A percentile compares a stretch with the other conserved stretches of the same genome.
Evolutionary conservation across 192 early-diverging fungal species (phyloP).

Genomic region (Physocladia obscura): DNA sequence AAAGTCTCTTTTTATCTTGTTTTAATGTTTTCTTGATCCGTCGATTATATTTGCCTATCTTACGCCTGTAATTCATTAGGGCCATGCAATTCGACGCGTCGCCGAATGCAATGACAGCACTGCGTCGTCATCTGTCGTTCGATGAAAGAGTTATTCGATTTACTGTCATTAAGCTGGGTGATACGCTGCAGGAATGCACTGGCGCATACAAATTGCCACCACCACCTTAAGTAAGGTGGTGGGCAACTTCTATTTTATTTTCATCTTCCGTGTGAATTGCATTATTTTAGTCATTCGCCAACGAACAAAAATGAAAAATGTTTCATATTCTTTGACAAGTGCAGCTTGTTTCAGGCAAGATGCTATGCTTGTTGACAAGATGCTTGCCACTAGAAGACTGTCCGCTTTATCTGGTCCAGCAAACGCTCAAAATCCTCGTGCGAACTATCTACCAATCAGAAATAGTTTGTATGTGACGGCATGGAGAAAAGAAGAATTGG

Average conservation of each 20-base stretch:
- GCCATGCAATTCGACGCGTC: slow-evolving; percentile 53
- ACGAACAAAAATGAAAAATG: too few relatives aligned
- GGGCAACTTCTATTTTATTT: too few relatives aligned
- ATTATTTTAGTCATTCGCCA: too few relatives aligned
- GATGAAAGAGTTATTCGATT: slow-evolving; percentile 54
- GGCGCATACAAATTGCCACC: slow-evolving; percentile 10
- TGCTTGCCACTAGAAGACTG: neutral
- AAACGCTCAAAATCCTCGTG: neutral
- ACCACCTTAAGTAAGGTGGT: neutral
- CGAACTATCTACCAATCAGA: neutral
- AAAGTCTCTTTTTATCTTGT: too few relatives aligned
- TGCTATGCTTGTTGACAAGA: neutral
- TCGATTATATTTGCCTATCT: too few relatives aligned
- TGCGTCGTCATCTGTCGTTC: slow-evolving; percentile 35
- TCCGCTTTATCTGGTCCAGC: slow-evolving; percentile 3
- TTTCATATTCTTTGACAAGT: neutral
- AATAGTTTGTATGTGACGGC: neutral
- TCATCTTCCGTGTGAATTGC: too few relatives aligned
- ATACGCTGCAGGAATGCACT: slow-evolving; percentile 34
- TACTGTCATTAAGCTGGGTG: slow-evolving; percentile 49
- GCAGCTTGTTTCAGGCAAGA: neutral
- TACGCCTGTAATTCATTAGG: too few relatives aligned
- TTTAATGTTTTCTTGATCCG: slow-evolving; percentile 22
- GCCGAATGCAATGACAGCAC: slow-evolving; percentile 30
- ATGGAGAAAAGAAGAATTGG: neutral